phyloP scores from a whole-genome alignment of 495 filamentous ascomycete species.

The Podospora pseudocomata region DNA sequence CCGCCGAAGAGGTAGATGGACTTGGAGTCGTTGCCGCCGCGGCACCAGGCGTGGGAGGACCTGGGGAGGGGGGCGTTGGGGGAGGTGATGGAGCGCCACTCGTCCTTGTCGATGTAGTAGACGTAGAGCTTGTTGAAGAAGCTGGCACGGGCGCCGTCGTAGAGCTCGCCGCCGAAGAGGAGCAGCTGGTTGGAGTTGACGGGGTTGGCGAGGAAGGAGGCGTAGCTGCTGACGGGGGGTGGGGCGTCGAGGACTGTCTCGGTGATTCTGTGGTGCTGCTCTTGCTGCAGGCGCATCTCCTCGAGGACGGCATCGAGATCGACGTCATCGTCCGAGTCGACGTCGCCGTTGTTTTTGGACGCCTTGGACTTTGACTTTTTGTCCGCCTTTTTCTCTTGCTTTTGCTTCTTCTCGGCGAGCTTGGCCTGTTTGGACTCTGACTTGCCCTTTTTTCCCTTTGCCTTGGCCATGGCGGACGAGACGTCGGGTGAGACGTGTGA shows the following conservation, averaged over 20 bases:
- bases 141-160: slow-evolving; percentile 59
- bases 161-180: slow-evolving; percentile 78
- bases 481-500: not conserved
- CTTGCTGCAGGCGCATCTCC: slow-evolving; percentile 80
- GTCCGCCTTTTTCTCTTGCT: slow-evolving; percentile 60
- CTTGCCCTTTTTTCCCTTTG: slow-evolving; percentile 60
- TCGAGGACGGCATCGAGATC: slow-evolving; percentile 96
- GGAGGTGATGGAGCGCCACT: slow-evolving; percentile 83
- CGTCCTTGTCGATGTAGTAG: slow-evolving; percentile 78
- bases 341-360: slow-evolving; percentile 28
- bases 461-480: slow-evolving; percentile 50
- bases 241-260: slow-evolving; percentile 68
- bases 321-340: slow-evolving; percentile 78
- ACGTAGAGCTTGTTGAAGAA: slow-evolving; percentile 76
- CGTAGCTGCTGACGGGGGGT: slow-evolving; percentile 75
- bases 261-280: slow-evolving; percentile 88
- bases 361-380: slow-evolving; percentile 58
- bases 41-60: slow-evolving; percentile 88
- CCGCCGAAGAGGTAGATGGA: slow-evolving; percentile 91
- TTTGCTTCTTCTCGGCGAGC: slow-evolving; percentile 60
- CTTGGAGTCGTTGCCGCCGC: slow-evolving; percentile 74
- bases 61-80: slow-evolving; percentile 90
- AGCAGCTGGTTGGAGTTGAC: slow-evolving; percentile 85
- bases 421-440: slow-evolving; percentile 58
- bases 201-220: slow-evolving; percentile 76